Base-by-base conservation (phyloP, 257 asterid genomes). In the Solanum bulbocastanum region DNA sequence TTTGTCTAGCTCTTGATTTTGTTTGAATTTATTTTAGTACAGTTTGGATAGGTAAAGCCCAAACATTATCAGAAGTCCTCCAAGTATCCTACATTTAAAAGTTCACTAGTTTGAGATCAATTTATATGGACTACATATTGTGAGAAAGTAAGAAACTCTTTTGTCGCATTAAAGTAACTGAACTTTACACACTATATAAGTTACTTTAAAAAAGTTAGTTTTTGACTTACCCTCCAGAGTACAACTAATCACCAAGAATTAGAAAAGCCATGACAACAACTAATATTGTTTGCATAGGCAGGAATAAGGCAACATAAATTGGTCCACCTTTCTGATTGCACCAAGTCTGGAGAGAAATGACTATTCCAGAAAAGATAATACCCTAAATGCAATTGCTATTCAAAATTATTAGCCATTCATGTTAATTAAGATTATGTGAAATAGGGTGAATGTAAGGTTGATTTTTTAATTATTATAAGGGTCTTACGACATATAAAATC, bases 271-370 rank as follows among this genome's bases (percentile, higher is more conserved):
- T 93, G 86, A 94, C 89, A 42, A 95, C 96, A 39, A 96, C 98
- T 88, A 96, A 84, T 56, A 94, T 97, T 33, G 97, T 94, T 91
- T 95, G 98, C 75, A 95, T 93, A 23, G 98, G 98, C 93, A 93
- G 98, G 93, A 96, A 96, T 89, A 92, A 94, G 87, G 98, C 95
- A 74, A 94, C 97, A 69, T 91, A 96, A 14, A 95, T 98, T 27
- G 99, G 98, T 37, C 98, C 98, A 40, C 98, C 98, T 91, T 93
- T 96, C 90, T 96, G 95, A 89, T 94, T 96, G 79, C 96, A 93
- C 99, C 99, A 95, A 65, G 96, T 94, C 89, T 96, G 97, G 81
- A 96, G 96, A 16, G 95, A 89, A 69, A 96, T 90, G 69, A 96
- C 95, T 2, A 96, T 91, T 16, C 96, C 98, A 27, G 98, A 95